These are phyloP conservation scores for Cyclotella cryptica DNA, from an alignment of 108 stramenopile species.

Conservation along the genomic window DNA sequence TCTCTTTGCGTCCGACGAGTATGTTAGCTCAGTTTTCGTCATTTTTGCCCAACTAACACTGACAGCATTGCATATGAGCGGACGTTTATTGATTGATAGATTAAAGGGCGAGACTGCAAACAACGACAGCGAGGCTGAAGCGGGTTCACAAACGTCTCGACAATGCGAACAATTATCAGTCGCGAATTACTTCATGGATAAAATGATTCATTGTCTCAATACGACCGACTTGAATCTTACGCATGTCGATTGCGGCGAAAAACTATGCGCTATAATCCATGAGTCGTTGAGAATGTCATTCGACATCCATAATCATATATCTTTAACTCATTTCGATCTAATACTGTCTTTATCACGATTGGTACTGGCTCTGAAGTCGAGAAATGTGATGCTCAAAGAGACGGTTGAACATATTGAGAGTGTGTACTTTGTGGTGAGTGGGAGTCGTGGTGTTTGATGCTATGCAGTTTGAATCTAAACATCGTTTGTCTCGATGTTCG, in stretches of 20 bases:
- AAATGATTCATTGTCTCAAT: constrained; percentile 27
- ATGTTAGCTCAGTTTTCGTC: constrained; percentile 24
- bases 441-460: background rate
- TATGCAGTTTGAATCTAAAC: background rate
- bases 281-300: background rate
- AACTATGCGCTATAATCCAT: constrained; percentile 10
- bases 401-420: constrained; percentile 7
- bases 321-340: constrained; percentile 11
- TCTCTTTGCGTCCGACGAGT: constrained; percentile 34
- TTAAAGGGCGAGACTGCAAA: background rate
- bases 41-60: constrained; percentile 31
- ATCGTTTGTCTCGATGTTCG: background rate
- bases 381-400: constrained; percentile 3
- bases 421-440: constrained; percentile 37
- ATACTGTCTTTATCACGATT: constrained; percentile 36
- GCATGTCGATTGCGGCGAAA: background rate
- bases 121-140: background rate
- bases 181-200: constrained; percentile 50
- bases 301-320: background rate
- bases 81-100: constrained; percentile 9
- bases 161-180: constrained; percentile 9
- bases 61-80: constrained; percentile 27
- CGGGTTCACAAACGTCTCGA: background rate
- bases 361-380: constrained; percentile 19
- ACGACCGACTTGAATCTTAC: constrained; percentile 2